A percentile compares a stretch with the other conserved stretches of the same genome.
Evolutionary conservation across 768 basidiomycete genomes (phyloP).

Genomic region (Suillus fuscotomentosus): DNA sequence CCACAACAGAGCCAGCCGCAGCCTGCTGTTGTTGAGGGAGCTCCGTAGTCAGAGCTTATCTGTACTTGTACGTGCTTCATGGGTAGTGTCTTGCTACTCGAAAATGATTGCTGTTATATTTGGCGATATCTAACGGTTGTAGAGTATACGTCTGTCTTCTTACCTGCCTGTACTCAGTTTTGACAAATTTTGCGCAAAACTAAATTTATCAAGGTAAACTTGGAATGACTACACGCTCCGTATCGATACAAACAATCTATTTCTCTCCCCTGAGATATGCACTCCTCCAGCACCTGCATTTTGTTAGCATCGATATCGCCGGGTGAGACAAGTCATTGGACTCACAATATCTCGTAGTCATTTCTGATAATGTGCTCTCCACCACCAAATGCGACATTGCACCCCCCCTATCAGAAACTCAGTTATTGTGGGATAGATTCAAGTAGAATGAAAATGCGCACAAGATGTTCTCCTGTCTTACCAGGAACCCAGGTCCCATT

Average conservation of each 20-base stretch:
- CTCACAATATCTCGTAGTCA: conserved; percentile 46
- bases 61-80: conserved; percentile 1
- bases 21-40: conserved; percentile 24
- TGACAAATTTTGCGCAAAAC: background rate
- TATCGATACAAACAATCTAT: background rate
- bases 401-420: conserved; percentile 33
- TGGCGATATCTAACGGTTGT: background rate
- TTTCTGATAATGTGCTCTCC: conserved; percentile 37
- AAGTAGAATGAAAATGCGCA: conserved; percentile 28
- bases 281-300: conserved; percentile 38
- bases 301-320: background rate
- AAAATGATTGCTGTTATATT: background rate
- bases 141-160: background rate
- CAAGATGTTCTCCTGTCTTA: conserved; percentile 70
- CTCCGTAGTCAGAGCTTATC: conserved; percentile 16
- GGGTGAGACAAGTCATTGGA: background rate
- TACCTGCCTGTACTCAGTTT: background rate
- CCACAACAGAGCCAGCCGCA: conserved; percentile 30
- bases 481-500: conserved; percentile 63
- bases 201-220: background rate
- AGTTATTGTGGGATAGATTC: background rate
- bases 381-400: conserved; percentile 39
- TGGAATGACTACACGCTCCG: background rate
- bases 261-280: background rate
- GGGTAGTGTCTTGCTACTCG: background rate